Conservation (phyloP, 371 early-diverging fungal species). For the Coemansia sp. region DNA sequence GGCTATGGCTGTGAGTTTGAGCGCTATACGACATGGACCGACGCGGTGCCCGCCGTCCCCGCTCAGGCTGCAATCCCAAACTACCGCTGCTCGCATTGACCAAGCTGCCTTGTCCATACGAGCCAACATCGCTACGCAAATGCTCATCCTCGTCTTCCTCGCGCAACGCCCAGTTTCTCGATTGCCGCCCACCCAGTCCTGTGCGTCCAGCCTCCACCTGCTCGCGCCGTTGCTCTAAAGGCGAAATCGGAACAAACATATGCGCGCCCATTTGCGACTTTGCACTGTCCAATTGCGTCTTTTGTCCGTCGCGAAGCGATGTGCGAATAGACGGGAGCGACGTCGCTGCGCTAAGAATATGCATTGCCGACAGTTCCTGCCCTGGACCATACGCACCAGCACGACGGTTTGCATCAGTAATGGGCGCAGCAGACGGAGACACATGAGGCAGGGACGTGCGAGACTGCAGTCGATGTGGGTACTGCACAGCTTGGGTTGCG, state of each 20-base stretch:
- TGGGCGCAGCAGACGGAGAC: neutral
- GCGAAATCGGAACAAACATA: conserved; percentile 52
- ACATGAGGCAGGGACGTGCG: conserved; percentile 36
- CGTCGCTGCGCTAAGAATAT: conserved; percentile 41
- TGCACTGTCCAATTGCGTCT: conserved; percentile 17
- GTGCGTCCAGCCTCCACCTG: conserved; percentile 1
- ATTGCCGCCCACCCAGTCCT: neutral
- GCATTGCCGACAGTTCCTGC: conserved; percentile 47
- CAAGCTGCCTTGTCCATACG: neutral
- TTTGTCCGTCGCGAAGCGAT: conserved; percentile 23
- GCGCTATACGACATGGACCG: conserved; percentile 45
- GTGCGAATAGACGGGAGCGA: conserved; percentile 45
- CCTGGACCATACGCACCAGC: neutral
- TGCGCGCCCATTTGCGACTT: conserved; percentile 25
- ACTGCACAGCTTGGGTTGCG: conserved; percentile 10
- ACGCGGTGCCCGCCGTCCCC: conserved; percentile 16
- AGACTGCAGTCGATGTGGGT: conserved; percentile 34
- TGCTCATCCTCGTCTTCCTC: conserved; percentile 46
- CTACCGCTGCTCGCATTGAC: neutral
- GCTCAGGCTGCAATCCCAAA: conserved; percentile 1
- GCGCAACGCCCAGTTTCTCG: conserved; percentile 29
- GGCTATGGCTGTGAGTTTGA: conserved; percentile 9
- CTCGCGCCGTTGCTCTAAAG: conserved; percentile 48
- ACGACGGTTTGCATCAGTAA: neutral
- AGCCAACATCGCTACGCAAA: neutral